Evolutionary conservation across 2,329 filamentous ascomycete genomes (phyloP).

Genomic region (Sporothrix globosa): DNA sequence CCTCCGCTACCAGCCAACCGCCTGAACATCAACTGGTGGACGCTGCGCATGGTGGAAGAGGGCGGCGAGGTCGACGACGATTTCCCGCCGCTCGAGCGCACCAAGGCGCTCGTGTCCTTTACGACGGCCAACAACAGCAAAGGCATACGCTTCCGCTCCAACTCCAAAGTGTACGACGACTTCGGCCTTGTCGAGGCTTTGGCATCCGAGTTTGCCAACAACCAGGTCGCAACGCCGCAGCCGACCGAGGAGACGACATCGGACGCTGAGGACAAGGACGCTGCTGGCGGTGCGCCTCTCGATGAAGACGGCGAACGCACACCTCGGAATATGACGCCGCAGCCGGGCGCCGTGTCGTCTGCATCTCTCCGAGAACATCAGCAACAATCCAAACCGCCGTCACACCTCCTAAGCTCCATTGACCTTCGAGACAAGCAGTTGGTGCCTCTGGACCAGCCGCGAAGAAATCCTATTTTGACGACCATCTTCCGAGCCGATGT

Average conservation of each 20-base stretch:
- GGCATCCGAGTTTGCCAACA: slow-evolving; percentile 67
- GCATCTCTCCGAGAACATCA: background rate
- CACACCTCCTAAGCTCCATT: background rate
- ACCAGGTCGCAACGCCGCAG: slow-evolving; percentile 68
- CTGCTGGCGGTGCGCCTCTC: slow-evolving; percentile 1
- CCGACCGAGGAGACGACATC: slow-evolving; percentile 58
- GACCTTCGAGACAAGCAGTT: slow-evolving; percentile 21
- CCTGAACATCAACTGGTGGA: slow-evolving; percentile 80
- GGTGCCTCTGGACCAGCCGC: slow-evolving; percentile 42
- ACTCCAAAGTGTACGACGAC: slow-evolving; percentile 78
- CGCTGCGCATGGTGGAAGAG: slow-evolving; percentile 79
- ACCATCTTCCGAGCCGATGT: slow-evolving; percentile 61
- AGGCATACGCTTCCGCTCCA: slow-evolving; percentile 63
- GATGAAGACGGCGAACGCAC: slow-evolving; percentile 39
- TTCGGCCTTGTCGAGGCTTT: slow-evolving; percentile 78
- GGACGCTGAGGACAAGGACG: background rate
- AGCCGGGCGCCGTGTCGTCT: slow-evolving; percentile 33
- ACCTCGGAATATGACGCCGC: slow-evolving; percentile 55
- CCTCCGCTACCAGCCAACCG: slow-evolving; percentile 67
- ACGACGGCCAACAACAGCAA: slow-evolving; percentile 78
- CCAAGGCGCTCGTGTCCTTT: slow-evolving; percentile 74
- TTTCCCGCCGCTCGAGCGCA: slow-evolving; percentile 76
- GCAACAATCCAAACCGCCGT: background rate
- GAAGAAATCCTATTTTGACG: slow-evolving; percentile 63
- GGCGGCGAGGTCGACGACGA: slow-evolving; percentile 85